phyloP scores from a whole-genome alignment of 306 rosid genomes.

The Begonia fuchsioides region DNA sequence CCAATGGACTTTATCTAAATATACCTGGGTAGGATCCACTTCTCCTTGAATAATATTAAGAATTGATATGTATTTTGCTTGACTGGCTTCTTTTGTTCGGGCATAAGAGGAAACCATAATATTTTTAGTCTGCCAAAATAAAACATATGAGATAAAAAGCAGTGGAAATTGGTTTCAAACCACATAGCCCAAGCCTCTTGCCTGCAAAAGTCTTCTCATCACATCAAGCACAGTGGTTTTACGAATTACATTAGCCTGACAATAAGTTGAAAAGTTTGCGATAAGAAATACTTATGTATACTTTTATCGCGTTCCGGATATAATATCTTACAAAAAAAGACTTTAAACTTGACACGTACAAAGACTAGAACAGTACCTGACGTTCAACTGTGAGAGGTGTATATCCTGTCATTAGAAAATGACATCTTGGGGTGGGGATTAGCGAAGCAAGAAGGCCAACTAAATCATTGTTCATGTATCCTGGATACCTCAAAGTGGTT shows the following conservation, averaged over 20 bases:
- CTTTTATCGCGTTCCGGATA: too few species aligned
- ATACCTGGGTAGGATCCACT: constrained; percentile 97
- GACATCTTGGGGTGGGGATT: constrained; percentile 97
- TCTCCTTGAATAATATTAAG: constrained; percentile 97
- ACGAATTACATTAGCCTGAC: constrained; percentile 86
- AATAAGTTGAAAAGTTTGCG: constrained; percentile 5
- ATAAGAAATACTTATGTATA: too few species aligned
- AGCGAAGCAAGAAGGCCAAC: constrained; percentile 97
- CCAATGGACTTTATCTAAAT: not conserved
- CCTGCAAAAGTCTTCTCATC: constrained; percentile 98
- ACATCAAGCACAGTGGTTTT: constrained; percentile 98
- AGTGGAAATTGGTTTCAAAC: constrained; percentile 4
- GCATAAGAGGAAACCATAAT: constrained; percentile 98
- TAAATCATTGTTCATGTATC: constrained; percentile 98
- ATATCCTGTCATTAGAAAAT: constrained; percentile 97
- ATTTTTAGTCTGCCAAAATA: constrained; percentile 68
- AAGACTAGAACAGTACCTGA: constrained; percentile 28
- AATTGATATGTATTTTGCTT: constrained; percentile 93
- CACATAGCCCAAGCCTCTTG: constrained; percentile 14
- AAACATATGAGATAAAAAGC: constrained; percentile 12
- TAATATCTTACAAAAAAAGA: too few species aligned
- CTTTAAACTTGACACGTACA: too few species aligned
- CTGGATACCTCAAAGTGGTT: constrained; percentile 94
- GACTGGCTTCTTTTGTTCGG: constrained; percentile 96
- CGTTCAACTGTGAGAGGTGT: constrained; percentile 95